Evolutionary conservation across 2,329 filamentous ascomycete genomes (phyloP), one percentile per base, ranked within the genome.

Genomic region (Knufia petricola): DNA sequence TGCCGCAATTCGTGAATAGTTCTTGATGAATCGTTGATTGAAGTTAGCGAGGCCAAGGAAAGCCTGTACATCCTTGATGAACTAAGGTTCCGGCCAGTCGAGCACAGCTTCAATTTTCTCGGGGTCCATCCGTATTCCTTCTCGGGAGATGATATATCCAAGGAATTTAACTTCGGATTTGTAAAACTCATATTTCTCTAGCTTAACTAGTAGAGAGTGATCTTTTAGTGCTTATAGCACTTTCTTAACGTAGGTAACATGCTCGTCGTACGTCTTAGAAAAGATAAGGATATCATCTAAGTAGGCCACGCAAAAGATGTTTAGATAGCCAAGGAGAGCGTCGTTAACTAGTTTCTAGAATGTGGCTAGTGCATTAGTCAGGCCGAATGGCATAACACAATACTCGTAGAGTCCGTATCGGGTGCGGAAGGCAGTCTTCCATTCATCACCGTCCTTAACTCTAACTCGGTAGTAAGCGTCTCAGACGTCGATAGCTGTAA

Each of bases 41-140:
- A 59, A 65, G 46, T 66, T 65, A 1, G 42, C 49, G 31, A 65
- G 61, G 9, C 58, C 53, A n/a, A 64, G 23, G 38, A 64, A 63
- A 1, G 13, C 28, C 50, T 58, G 48, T 2, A 64, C 46, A 9
- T 59, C 55, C 15, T 54, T 57, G 3, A 60, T 30, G 12, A 20
- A 55, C 10, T 9, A 49, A 17, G 52, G 60, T 23, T 13, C 44
- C 38, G 37, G 23, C 61, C 52, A 65, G 3, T 61, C 36, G 9
- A 39, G 8, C 19, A 66, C 53, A 28, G 49, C 49, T 34, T 49
- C 45, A 10, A 62, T 55, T 40, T 63, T 63, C 2, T 49, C 46
- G 37, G 39, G 49, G 43, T 63, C 48, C 39, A 65, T 61, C 17
- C 39, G 24, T 15, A 67, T 53, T 46, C 58, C 48, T 32, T 55